These are phyloP conservation scores for Zanthoxylum bungeanum DNA, from an alignment of 345 rosid genomes.

Conservation along the genomic window DNA sequence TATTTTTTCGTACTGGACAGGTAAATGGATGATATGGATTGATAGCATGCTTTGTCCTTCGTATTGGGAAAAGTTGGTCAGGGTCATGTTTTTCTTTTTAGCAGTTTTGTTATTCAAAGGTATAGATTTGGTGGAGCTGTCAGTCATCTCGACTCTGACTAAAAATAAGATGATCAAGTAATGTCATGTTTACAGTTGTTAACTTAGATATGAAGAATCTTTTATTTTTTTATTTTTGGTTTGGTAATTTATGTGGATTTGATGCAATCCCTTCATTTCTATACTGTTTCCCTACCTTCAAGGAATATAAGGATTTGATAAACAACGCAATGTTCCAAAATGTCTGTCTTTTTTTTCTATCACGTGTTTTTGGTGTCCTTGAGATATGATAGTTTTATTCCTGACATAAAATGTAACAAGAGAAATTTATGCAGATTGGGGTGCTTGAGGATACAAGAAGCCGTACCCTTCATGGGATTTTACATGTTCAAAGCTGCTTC, in stretches of 20 bases:
- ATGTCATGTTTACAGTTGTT: background rate
- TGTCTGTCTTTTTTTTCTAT: background rate
- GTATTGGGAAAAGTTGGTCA: background rate
- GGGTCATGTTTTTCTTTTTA: background rate
- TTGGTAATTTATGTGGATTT: background rate
- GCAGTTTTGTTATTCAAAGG: background rate
- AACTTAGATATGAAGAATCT: background rate
- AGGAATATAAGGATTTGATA: no score
- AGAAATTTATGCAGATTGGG: slow-evolving; percentile 64
- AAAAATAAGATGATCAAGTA: background rate
- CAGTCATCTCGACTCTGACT: background rate
- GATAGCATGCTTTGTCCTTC: background rate
- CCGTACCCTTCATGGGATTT: slow-evolving; percentile 92
- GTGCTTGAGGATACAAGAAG: slow-evolving; percentile 96
- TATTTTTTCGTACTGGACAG: slow-evolving; percentile 98
- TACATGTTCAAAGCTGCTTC: slow-evolving; percentile 93
- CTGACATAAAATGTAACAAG: background rate
- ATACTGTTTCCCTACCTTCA: no score
- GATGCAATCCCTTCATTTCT: background rate
- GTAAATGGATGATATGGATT: slow-evolving; percentile 32
- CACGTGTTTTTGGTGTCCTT: background rate
- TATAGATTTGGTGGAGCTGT: background rate
- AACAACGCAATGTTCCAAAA: background rate
- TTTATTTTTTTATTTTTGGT: background rate
- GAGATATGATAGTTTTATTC: background rate